phyloP scores from a whole-genome alignment of 2,329 filamentous ascomycete species.

The Calonectria multiphialidica region DNA sequence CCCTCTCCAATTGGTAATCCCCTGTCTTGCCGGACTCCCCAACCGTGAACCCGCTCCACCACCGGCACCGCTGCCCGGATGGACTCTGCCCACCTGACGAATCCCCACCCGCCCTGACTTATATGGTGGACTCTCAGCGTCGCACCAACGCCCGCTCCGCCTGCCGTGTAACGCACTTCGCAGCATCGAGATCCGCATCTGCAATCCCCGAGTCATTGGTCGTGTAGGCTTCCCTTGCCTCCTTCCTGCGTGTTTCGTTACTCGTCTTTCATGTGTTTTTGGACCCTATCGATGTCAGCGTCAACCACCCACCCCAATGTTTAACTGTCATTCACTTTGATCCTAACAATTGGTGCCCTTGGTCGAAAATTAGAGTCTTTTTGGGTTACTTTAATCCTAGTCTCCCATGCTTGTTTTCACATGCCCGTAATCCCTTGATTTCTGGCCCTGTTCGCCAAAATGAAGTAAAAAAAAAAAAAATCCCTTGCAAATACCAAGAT shows the following conservation, averaged over 20 bases:
- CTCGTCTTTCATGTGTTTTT: background rate
- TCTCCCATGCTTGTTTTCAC: slow-evolving; percentile 5
- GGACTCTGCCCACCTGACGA: slow-evolving; percentile 4
- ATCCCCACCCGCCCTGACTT: slow-evolving; percentile 2
- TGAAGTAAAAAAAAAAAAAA: background rate
- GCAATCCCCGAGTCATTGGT: slow-evolving; percentile 28
- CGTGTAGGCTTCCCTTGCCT: background rate
- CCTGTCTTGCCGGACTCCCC: slow-evolving; percentile 11
- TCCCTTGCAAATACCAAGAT: background rate
- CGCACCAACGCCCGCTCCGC: slow-evolving; percentile 22
- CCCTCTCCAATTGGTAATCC: slow-evolving; percentile 1
- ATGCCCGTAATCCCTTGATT: slow-evolving; percentile 7
- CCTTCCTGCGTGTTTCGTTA: background rate
- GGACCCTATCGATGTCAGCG: background rate
- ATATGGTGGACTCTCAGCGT: slow-evolving; percentile 7
- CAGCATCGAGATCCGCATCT: slow-evolving; percentile 45
- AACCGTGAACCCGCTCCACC: slow-evolving; percentile 20
- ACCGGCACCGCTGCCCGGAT: slow-evolving; percentile 14
- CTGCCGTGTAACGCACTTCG: slow-evolving; percentile 38
- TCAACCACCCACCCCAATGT: background rate
- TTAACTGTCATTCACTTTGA: slow-evolving; percentile 5
- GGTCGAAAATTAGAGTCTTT: slow-evolving; percentile 19
- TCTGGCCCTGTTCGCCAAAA: slow-evolving; percentile 1
- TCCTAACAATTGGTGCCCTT: background rate
- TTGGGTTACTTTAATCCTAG: slow-evolving; percentile 19